These are phyloP conservation scores for Bryum argenteum DNA, from an alignment of 225 moss, liverwort and hornwort genomes.

Conservation along the genomic window DNA sequence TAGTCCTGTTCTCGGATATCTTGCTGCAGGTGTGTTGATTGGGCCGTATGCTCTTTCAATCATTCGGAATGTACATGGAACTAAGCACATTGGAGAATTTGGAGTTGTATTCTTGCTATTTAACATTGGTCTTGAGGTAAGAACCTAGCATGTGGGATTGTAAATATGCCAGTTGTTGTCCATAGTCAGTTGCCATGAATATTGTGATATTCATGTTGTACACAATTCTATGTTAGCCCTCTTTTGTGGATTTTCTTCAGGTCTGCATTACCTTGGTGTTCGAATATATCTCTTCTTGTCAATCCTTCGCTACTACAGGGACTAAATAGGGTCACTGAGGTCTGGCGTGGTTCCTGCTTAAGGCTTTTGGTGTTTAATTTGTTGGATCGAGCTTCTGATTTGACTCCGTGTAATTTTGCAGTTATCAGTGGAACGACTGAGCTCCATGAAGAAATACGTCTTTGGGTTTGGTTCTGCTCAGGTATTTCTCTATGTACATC, in stretches of 20 bases:
- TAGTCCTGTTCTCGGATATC: slow-evolving; percentile 96
- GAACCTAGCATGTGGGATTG: background rate
- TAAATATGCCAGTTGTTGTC: background rate
- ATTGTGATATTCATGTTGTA: slow-evolving; percentile 3
- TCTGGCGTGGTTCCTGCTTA: background rate
- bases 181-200: background rate
- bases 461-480: slow-evolving; percentile 96
- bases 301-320: too few species aligned
- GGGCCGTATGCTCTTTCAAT: slow-evolving; percentile 94
- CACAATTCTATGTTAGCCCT: too few species aligned
- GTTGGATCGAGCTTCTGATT: background rate
- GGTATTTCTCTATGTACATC: slow-evolving; percentile 46
- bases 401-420: slow-evolving; percentile 40
- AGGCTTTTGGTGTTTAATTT: slow-evolving; percentile 9
- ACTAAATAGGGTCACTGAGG: too few species aligned
- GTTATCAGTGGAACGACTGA: slow-evolving; percentile 95
- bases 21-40: slow-evolving; percentile 95
- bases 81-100: slow-evolving; percentile 95
- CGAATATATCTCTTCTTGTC: background rate
- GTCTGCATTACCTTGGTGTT: background rate
- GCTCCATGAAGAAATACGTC: slow-evolving; percentile 99
- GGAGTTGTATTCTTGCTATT: slow-evolving; percentile 98
- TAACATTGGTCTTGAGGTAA: slow-evolving; percentile 98
- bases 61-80: slow-evolving; percentile 89
- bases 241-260: background rate